Evolutionary conservation across 352 stramenopile species (phyloP).

Genomic region (Halophytophthora batemanensis): DNA sequence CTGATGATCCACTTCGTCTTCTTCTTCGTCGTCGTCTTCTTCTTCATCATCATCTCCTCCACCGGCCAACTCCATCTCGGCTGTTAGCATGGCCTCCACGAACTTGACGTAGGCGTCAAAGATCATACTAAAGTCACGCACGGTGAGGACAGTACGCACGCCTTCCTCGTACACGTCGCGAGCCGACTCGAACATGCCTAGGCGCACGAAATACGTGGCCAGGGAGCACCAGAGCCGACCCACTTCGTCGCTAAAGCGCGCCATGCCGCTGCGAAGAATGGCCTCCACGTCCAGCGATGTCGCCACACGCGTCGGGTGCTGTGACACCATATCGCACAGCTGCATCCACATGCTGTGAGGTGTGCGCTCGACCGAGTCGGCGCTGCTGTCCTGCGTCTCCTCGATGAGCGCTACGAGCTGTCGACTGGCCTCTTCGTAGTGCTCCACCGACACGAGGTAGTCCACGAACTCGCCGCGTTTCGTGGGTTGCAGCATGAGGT

Average conservation of each 20-base stretch:
- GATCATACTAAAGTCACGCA: conserved; percentile 98
- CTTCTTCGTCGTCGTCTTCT: conserved; percentile 63
- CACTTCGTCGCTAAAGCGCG: conserved; percentile 94
- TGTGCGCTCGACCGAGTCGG: conserved; percentile 38
- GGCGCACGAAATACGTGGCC: conserved; percentile 96
- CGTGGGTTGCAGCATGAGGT: conserved; percentile 80
- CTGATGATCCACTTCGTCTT: conserved; percentile 60
- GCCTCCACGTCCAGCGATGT: conserved; percentile 92
- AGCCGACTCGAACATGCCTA: conserved; percentile 96
- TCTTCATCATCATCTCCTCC: conserved; percentile 48
- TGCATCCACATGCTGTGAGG: conserved; percentile 97
- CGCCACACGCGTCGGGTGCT: conserved; percentile 90
- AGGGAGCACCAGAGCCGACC: conserved; percentile 97
- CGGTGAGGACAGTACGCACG: conserved; percentile 63
- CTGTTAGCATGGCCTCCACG: conserved; percentile 96
- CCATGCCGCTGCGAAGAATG: conserved; percentile 93
- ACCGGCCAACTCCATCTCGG: conserved; percentile 90
- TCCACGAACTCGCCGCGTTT: conserved; percentile 74
- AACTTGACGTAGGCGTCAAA: conserved; percentile 99
- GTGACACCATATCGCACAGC: conserved; percentile 95
- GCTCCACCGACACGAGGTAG: conserved; percentile 65
- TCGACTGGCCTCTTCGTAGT: conserved; percentile 80
- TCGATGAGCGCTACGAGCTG: conserved; percentile 84
- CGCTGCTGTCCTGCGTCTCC: conserved; percentile 39
- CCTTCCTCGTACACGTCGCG: conserved; percentile 96